Percentiles rank a stretch among this genome's conserved stretches.
Conservation (phyloP, 306 rosid genomes). For the Parietaria judaica region DNA sequence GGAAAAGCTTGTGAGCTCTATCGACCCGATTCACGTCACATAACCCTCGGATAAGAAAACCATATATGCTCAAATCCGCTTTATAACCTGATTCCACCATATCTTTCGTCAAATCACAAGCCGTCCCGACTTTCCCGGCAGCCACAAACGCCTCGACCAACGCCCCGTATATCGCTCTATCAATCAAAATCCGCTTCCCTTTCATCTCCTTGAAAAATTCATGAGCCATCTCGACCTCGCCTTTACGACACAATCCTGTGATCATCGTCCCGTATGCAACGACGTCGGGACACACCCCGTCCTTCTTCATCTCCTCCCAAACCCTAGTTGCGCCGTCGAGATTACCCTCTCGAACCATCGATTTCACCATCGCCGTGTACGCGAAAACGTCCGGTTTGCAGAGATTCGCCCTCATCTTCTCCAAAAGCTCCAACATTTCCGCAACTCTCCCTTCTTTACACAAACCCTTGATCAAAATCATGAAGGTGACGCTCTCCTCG, state of each 20-base stretch:
- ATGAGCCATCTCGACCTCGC: constrained; percentile 51
- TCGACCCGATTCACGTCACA: constrained; percentile 52
- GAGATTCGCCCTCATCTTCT: constrained; percentile 51
- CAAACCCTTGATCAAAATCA: constrained; percentile 70
- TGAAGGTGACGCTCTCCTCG: constrained; percentile 72
- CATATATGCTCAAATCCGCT: constrained; percentile 67
- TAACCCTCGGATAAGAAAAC: constrained; percentile 63
- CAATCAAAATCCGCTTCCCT: constrained; percentile 57
- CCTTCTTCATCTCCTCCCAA: constrained; percentile 79
- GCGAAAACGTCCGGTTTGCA: constrained; percentile 85
- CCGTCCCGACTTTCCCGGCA: constrained; percentile 40
- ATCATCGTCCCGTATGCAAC: constrained; percentile 74
- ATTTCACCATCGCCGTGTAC: constrained; percentile 55
- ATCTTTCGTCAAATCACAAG: constrained; percentile 69
- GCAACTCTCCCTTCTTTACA: constrained; percentile 55
- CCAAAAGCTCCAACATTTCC: constrained; percentile 55
- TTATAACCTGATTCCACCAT: constrained; percentile 63
- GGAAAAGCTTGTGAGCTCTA: constrained; percentile 65
- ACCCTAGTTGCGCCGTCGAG: constrained; percentile 60
- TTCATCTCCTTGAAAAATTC: constrained; percentile 77
- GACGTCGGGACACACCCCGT: constrained; percentile 46
- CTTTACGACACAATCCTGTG: constrained; percentile 44
- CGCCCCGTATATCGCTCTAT: constrained; percentile 57
- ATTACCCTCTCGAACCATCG: constrained; percentile 44
- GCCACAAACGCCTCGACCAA: constrained; percentile 63